Conservation (phyloP, 1,284 basidiomycete genomes). For the Ganoderma leucocontextum region DNA sequence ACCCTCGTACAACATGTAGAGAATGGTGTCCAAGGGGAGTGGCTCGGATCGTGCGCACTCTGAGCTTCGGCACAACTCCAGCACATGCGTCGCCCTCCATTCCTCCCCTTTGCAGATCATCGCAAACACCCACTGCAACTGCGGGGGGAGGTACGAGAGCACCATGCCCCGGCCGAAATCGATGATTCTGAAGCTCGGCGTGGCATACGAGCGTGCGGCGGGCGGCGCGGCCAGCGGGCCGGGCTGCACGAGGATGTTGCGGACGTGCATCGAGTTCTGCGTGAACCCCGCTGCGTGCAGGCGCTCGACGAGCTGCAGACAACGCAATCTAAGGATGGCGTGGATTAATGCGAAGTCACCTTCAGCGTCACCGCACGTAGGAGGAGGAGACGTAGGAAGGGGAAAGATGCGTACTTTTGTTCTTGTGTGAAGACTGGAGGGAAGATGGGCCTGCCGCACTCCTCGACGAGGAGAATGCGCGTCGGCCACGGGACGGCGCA, state of each 20-base stretch:
- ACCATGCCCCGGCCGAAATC: slow-evolving; percentile 51
- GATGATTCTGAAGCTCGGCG: slow-evolving; percentile 55
- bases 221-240: slow-evolving; percentile 50
- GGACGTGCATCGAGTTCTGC: slow-evolving; percentile 49
- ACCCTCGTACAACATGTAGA: no score
- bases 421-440: slow-evolving; percentile 9
- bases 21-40: background rate
- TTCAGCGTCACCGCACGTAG: background rate
- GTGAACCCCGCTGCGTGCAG: slow-evolving; percentile 50
- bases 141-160: background rate
- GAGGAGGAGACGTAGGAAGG: background rate
- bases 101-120: background rate
- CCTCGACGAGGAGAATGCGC: slow-evolving; percentile 56
- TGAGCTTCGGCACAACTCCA: background rate
- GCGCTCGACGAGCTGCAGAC: slow-evolving; percentile 47
- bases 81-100: background rate
- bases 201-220: slow-evolving; percentile 26
- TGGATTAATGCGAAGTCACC: background rate
- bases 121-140: background rate
- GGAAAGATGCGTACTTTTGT: background rate
- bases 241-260: slow-evolving; percentile 55
- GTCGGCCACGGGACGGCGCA: slow-evolving; percentile 37
- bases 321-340: slow-evolving; percentile 44
- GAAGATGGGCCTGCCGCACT: slow-evolving; percentile 51
- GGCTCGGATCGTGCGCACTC: no score